Percentiles rank a stretch among this genome's conserved stretches.
Evolutionary conservation across 345 rosid genomes (phyloP).

Genomic region (Arabis alpina): DNA sequence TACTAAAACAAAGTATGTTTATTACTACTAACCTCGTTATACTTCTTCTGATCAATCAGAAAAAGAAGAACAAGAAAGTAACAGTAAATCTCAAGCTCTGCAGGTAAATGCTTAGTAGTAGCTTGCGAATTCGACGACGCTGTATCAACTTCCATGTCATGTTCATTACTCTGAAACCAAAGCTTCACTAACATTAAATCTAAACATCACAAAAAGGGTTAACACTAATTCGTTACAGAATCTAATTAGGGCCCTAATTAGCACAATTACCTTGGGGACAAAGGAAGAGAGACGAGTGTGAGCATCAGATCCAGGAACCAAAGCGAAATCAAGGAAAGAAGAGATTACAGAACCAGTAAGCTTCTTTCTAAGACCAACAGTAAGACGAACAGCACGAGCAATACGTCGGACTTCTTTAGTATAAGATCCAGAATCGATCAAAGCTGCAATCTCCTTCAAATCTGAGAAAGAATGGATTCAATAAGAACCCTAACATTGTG

Average conservation of each 20-base stretch:
- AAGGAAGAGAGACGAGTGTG: conserved; percentile 53
- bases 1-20: background rate
- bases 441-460: conserved; percentile 76
- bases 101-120: conserved; percentile 60
- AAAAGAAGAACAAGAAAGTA: conserved; percentile 73
- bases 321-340: conserved; percentile 63
- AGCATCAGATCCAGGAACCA: conserved; percentile 67
- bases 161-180: conserved; percentile 62
- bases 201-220: background rate
- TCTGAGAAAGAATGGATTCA: conserved; percentile 34
- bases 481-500: conserved; percentile 18
- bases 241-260: background rate
- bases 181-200: background rate
- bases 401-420: conserved; percentile 74
- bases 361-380: conserved; percentile 62
- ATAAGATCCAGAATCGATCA: conserved; percentile 72
- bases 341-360: conserved; percentile 58
- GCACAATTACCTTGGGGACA: conserved; percentile 70
- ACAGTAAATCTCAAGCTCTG: conserved; percentile 78
- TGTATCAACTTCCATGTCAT: conserved; percentile 90
- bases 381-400: conserved; percentile 71
- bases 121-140: conserved; percentile 60
- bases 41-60: conserved; percentile 78
- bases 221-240: background rate
- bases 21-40: conserved; percentile 55